Base-by-base conservation (phyloP, 1,284 basidiomycete species). In the Sporisorium sorghi region DNA sequence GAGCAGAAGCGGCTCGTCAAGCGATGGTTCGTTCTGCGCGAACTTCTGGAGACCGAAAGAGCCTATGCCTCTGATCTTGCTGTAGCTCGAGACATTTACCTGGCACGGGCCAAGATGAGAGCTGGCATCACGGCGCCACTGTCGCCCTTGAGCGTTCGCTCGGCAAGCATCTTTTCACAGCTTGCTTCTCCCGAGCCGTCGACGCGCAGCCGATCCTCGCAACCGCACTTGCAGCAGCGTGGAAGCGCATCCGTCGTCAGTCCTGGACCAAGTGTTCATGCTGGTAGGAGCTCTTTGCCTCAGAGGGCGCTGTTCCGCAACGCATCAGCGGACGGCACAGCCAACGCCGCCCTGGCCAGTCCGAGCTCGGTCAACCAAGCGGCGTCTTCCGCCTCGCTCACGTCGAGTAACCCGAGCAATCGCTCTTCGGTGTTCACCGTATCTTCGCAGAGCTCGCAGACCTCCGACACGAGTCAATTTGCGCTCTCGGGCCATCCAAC, bases 61-160 rank as follows among this genome's bases (percentile, higher is more conserved):
- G 90, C 91, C 0, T 96, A 96, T 85, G 92, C 94, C 1, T 90
- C 89, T 11, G 94, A 97, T 86, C 87, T 97, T 21, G 90, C 91
- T 3, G 87, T 97, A 51, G 89, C 97, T 56, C 88, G 91, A 48
- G 91, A 94, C 76, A 89, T 95, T 28, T 93, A 94, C 83, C 76
- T 86, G 28, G 80, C 82, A 1, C 74, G 83, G 11, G 86, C 85
- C 0, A 78, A 80, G 43, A 79, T 78, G 19, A 70, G 67, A 37
- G 79, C 81, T n/a, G 78, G 78, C 28, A 71, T 77, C 48, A 68
- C 67, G 1, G 51, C 73, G n/a, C 73, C 78, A 0, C 46, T 68
- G 5, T 71, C 73, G 28, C 63, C 67, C 2, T 42, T 67, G 23
- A 64, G 65, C 62, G 53, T 65, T 12, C 42, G 62, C 32, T 66